phyloP scores from a whole-genome alignment of 2,329 filamentous ascomycete species.

The Myriosclerotinia duriaeana region DNA sequence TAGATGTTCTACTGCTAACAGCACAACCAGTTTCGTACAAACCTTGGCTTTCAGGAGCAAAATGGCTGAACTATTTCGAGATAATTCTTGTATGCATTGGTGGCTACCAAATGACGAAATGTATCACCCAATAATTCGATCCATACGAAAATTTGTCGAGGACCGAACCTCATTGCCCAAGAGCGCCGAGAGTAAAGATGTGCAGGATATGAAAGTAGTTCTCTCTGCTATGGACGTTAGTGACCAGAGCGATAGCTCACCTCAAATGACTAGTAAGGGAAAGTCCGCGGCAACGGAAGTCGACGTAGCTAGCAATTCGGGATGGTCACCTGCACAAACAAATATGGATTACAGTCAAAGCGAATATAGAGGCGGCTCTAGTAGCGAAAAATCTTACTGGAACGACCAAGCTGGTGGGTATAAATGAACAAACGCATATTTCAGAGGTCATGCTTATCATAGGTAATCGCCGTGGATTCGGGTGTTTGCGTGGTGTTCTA shows the following conservation, averaged over 20 bases:
- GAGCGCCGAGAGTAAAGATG: conserved; percentile 60
- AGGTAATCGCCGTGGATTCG: not conserved
- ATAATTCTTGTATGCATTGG: conserved; percentile 72
- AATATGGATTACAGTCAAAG: conserved; percentile 9
- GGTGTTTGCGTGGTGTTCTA: not conserved
- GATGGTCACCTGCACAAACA: conserved; percentile 19
- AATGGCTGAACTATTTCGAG: conserved; percentile 73
- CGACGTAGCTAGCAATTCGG: conserved; percentile 26
- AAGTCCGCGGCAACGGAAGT: conserved; percentile 16
- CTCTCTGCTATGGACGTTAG: conserved; percentile 63
- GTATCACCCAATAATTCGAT: conserved; percentile 70
- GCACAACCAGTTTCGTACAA: conserved; percentile 72
- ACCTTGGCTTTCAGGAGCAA: conserved; percentile 70
- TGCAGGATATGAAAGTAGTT: conserved; percentile 73
- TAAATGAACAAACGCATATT: not conserved
- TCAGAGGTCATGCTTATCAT: not conserved
- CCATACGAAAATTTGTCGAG: conserved; percentile 76
- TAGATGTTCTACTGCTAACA: conserved; percentile 14
- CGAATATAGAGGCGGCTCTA: conserved; percentile 18
- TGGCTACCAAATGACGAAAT: conserved; percentile 86
- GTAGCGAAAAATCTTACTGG: conserved; percentile 14
- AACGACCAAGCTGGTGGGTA: not conserved
- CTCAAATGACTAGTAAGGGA: conserved; percentile 22
- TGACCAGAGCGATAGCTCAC: conserved; percentile 37
- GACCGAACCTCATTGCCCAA: conserved; percentile 65